phyloP scores from a whole-genome alignment of 1,284 basidiomycete genomes.

The Melampsora larici-populina region DNA sequence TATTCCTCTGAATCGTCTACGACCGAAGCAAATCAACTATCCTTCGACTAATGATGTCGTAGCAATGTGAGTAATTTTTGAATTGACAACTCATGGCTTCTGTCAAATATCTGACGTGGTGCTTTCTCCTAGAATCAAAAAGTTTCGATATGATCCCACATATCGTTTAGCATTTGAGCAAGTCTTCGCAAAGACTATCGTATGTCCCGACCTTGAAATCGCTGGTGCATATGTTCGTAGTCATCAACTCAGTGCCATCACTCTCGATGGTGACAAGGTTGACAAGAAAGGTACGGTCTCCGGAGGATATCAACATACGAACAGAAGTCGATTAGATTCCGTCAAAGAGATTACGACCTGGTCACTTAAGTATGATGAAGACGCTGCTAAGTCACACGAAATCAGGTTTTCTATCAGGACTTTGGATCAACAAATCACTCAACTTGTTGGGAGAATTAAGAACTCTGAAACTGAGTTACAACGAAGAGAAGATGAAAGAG shows the following conservation, averaged over 20 bases:
- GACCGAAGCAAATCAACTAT: slow-evolving; percentile 64
- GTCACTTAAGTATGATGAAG: slow-evolving; percentile 68
- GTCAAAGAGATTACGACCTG: slow-evolving; percentile 75
- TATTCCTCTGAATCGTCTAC: slow-evolving; percentile 96
- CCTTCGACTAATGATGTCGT: slow-evolving; percentile 81
- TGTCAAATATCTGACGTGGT: background rate
- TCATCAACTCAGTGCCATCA: slow-evolving; percentile 93
- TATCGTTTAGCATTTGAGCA: slow-evolving; percentile 87
- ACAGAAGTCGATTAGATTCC: slow-evolving; percentile 81
- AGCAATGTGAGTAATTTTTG: slow-evolving; percentile 57
- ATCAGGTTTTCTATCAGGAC: slow-evolving; percentile 67
- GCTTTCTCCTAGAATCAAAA: slow-evolving; percentile 56
- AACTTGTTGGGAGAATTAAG: slow-evolving; percentile 70
- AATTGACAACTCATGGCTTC: slow-evolving; percentile 15
- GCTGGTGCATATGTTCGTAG: slow-evolving; percentile 91
- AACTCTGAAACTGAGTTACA: slow-evolving; percentile 68
- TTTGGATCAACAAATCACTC: slow-evolving; percentile 84
- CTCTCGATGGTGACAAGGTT: slow-evolving; percentile 94
- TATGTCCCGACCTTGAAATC: slow-evolving; percentile 85
- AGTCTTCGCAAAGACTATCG: slow-evolving; percentile 96
- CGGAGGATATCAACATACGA: slow-evolving; percentile 91
- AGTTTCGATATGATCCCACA: slow-evolving; percentile 70
- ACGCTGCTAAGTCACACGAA: slow-evolving; percentile 66
- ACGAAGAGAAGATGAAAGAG: slow-evolving; percentile 68
- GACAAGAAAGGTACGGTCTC: slow-evolving; percentile 93